phyloP scores from a whole-genome alignment of 805 yeast species.

The Sugiyamaella mastotermitis region DNA sequence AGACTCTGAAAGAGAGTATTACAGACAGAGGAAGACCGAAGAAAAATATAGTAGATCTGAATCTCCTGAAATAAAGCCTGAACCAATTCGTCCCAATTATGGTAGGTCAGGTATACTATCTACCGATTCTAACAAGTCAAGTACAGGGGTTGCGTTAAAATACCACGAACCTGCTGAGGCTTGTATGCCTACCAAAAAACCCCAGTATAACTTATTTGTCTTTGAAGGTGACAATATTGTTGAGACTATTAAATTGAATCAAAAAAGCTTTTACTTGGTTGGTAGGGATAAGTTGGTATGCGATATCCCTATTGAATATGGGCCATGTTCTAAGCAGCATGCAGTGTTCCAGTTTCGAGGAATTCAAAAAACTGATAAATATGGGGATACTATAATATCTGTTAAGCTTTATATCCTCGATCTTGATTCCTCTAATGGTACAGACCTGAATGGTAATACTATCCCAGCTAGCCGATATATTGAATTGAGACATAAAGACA shows the following conservation, averaged over 20 bases:
- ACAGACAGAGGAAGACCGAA: neutral
- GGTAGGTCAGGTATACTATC: constrained; percentile 40
- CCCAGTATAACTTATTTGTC: constrained; percentile 27
- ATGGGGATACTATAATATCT: constrained; percentile 13
- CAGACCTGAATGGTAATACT: constrained; percentile 36
- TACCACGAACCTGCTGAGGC: constrained; percentile 33
- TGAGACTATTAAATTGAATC: constrained; percentile 23
- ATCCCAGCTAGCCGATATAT: constrained; percentile 38
- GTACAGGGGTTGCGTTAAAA: constrained; percentile 33
- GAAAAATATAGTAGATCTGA: constrained; percentile 1
- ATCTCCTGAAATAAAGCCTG: neutral
- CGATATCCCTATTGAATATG: constrained; percentile 34
- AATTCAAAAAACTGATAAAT: constrained; percentile 11
- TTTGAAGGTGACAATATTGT: constrained; percentile 25
- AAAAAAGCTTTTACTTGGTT: constrained; percentile 29
- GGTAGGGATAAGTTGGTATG: constrained; percentile 35
- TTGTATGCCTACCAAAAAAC: constrained; percentile 19
- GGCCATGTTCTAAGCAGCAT: constrained; percentile 41
- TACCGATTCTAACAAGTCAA: constrained; percentile 25
- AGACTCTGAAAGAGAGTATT: neutral
- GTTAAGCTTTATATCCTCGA: constrained; percentile 40
- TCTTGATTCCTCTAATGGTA: constrained; percentile 44
- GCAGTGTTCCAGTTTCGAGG: constrained; percentile 42
- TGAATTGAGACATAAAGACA: constrained; percentile 38
- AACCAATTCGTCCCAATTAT: constrained; percentile 27